Conservation (phyloP, 805 yeast species). For the Barnettozyma siamensis region DNA sequence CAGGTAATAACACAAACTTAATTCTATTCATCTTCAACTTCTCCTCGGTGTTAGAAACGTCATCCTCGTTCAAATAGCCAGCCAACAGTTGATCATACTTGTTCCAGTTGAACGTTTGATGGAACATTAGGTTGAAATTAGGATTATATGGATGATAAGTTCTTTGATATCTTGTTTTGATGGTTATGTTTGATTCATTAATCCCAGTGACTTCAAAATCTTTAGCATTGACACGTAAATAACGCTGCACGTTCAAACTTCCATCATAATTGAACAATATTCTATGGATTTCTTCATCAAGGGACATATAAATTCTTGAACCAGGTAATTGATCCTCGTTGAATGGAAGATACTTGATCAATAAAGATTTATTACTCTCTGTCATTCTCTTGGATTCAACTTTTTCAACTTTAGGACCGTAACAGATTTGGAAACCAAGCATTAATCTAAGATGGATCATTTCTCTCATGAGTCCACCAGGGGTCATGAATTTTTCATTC, state of each 20-base stretch:
- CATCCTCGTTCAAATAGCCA: slow-evolving; percentile 82
- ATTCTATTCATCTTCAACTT: slow-evolving; percentile 51
- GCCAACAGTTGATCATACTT: slow-evolving; percentile 87
- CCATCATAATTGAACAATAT: slow-evolving; percentile 69
- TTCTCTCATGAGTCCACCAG: slow-evolving; percentile 67
- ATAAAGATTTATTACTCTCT: slow-evolving; percentile 46
- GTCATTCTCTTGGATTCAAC: slow-evolving; percentile 59
- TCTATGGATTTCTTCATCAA: slow-evolving; percentile 83
- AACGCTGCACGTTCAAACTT: slow-evolving; percentile 73
- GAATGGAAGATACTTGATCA: slow-evolving; percentile 51
- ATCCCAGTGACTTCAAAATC: slow-evolving; percentile 22
- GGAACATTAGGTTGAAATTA: slow-evolving; percentile 47
- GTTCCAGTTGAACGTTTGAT: slow-evolving; percentile 76
- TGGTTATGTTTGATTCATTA: slow-evolving; percentile 44
- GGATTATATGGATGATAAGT: slow-evolving; percentile 53
- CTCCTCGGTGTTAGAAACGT: slow-evolving; percentile 41
- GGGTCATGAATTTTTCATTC: slow-evolving; percentile 45
- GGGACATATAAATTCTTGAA: slow-evolving; percentile 63
- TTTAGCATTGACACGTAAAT: slow-evolving; percentile 36
- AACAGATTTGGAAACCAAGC: slow-evolving; percentile 87
- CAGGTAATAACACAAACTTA: slow-evolving; percentile 81
- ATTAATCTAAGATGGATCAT: slow-evolving; percentile 80
- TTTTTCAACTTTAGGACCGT: slow-evolving; percentile 58
- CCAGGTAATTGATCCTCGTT: slow-evolving; percentile 40
- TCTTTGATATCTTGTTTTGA: slow-evolving; percentile 75